Evolutionary conservation across 768 basidiomycete genomes (phyloP).

Genomic region (Tricholoma sp.): DNA sequence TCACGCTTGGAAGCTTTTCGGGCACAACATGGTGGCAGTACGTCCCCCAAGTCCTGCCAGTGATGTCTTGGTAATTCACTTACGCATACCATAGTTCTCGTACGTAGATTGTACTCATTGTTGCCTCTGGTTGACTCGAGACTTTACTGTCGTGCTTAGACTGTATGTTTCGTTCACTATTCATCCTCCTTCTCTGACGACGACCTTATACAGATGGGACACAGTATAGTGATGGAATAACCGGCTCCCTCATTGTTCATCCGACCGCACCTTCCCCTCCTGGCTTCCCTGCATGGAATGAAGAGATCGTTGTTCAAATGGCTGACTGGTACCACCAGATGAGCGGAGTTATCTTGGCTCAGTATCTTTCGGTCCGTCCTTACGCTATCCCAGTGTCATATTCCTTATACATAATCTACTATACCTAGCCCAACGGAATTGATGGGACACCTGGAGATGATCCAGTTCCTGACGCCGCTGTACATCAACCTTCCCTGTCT

Average conservation of each 20-base stretch:
- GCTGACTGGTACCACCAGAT: not conserved
- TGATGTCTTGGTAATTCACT: not conserved
- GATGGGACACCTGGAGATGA: not conserved
- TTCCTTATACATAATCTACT: too few relatives aligned
- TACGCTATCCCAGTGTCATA: not conserved
- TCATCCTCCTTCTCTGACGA: too few relatives aligned
- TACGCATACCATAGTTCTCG: not conserved
- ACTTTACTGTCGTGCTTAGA: not conserved
- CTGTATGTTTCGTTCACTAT: not conserved
- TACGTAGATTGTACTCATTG: not conserved
- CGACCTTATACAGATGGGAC: not conserved
- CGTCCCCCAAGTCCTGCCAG: not conserved
- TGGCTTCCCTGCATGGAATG: not conserved
- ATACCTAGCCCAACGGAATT: not conserved
- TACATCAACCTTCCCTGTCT: not conserved
- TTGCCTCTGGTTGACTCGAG: not conserved
- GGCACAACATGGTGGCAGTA: slow-evolving; percentile 1
- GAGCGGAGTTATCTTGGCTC: not conserved
- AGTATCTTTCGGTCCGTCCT: not conserved
- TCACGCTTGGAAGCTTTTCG: not conserved
- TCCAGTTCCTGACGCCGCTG: not conserved
- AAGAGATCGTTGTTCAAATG: not conserved
- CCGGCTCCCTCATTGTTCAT: not conserved
- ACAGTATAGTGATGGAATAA: not conserved
- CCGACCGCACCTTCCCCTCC: not conserved